These are phyloP conservation scores for Trifolium subterraneum DNA, from an alignment of 306 rosid species.

Conservation along the genomic window DNA sequence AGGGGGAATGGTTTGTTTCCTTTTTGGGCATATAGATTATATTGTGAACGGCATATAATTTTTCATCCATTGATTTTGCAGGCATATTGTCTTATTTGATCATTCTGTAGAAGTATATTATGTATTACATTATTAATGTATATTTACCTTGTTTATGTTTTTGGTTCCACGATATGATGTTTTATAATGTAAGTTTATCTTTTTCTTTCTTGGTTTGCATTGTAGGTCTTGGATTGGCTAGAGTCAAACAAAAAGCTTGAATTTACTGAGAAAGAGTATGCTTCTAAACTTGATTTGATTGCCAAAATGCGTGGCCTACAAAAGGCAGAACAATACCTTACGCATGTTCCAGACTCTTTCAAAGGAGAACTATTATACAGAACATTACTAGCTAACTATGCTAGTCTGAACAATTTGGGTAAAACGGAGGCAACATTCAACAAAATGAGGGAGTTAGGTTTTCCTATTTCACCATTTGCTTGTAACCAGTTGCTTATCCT, in stretches of 20 bases:
- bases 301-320: slow-evolving; percentile 68
- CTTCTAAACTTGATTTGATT: slow-evolving; percentile 75
- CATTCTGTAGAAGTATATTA: slow-evolving; percentile 4
- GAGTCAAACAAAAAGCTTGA: slow-evolving; percentile 64
- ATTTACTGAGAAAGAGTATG: slow-evolving; percentile 65
- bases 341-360: slow-evolving; percentile 68
- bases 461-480: slow-evolving; percentile 68
- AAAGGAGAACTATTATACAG: slow-evolving; percentile 69
- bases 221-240: slow-evolving; percentile 85
- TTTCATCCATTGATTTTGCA: neutral
- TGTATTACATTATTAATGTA: slow-evolving; percentile 15
- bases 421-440: slow-evolving; percentile 72
- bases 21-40: slow-evolving; percentile 9
- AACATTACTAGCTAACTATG: slow-evolving; percentile 67
- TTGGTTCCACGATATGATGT: slow-evolving; percentile 18
- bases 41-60: neutral
- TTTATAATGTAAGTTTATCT: neutral
- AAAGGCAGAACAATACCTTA: slow-evolving; percentile 66
- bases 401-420: slow-evolving; percentile 44
- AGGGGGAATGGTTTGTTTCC: neutral
- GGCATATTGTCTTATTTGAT: slow-evolving; percentile 8
- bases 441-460: slow-evolving; percentile 73
- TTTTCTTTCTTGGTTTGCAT: slow-evolving; percentile 34
- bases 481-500: slow-evolving; percentile 78
- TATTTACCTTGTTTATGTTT: slow-evolving; percentile 33